These are phyloP conservation scores for Adansonia grandidieri DNA, from an alignment of 441 rosid genomes.

Conservation along the genomic window DNA sequence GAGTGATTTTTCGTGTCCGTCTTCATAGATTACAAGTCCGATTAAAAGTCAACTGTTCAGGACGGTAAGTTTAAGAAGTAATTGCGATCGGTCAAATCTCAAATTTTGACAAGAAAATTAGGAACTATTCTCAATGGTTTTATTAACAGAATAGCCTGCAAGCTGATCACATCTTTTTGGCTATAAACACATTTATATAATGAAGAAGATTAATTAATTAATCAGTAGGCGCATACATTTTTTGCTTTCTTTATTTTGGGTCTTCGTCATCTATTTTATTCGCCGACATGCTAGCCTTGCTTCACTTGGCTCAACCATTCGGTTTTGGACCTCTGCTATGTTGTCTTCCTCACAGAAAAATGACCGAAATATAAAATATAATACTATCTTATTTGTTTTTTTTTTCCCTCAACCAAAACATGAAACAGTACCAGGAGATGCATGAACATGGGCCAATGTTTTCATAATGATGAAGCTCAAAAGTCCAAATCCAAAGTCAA, in stretches of 20 bases:
- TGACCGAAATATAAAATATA: background rate
- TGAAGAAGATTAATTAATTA: background rate
- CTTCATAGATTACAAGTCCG: no score
- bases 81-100: background rate
- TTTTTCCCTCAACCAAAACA: background rate
- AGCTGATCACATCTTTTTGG: background rate
- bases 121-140: background rate
- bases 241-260: background rate
- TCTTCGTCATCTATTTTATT: background rate
- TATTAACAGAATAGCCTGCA: slow-evolving; percentile 26
- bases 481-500: background rate
- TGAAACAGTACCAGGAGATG: background rate
- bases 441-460: background rate
- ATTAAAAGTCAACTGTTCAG: no score
- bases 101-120: background rate
- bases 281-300: background rate
- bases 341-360: background rate
- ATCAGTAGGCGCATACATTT: background rate
- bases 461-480: background rate
- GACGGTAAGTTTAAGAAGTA: background rate
- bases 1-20: no score
- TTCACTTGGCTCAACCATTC: background rate
- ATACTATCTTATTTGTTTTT: background rate
- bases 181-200: background rate
- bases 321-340: background rate